Evolutionary conservation across 1,139 yeast species (phyloP), one percentile per base, ranked within the genome.

Genomic region (Yamadazyma songkhlaensis): DNA sequence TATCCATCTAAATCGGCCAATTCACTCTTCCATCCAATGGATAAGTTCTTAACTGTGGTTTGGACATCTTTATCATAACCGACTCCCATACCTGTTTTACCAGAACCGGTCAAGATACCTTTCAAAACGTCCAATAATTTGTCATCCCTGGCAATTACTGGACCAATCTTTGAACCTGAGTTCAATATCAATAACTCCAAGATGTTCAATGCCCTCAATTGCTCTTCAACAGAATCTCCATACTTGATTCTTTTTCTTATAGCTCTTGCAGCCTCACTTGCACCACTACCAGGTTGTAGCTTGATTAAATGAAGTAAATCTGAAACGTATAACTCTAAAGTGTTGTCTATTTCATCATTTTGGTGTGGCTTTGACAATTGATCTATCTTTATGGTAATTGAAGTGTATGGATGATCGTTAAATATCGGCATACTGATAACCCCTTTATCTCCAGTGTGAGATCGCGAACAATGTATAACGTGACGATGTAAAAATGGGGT

Each of bases 241-340:
- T 92, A 85, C 62, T 92, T 92, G 56, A 92, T 67, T 55, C 82
- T 80, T 66, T 92, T 92, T 37, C 98, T 74, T 27, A 92, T 67
- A 1, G 96, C 95, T 37, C 97, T 70, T 0, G 97, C 97, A 1
- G 95, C 94, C 59, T 90, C 97, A 9, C 71, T 64, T 2, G 88
- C 79, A 1, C 94, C 73, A 14, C 55, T 42, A 9, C 50, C 32
- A 0, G 63, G 61, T 51, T 70, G 77, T 29, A 68, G 49, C 40
- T 61, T 57, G 42, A 71, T 69, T 41, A 71, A 54, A 20, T 67
- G 62, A 22, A 71, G 48, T 27, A 71, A 55, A 39, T 67, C 72
- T 4, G 64, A 54, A 29, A 71, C 53, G 34, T 62, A 60, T 9
- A 67, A 57, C 42, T 69, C 76, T 14, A 62, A 42, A 7, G 59